Percentiles rank a stretch among this genome's conserved stretches.
Evolutionary conservation across 805 yeast species (phyloP).

Genomic region (Cyberlindnera subsufficiens): DNA sequence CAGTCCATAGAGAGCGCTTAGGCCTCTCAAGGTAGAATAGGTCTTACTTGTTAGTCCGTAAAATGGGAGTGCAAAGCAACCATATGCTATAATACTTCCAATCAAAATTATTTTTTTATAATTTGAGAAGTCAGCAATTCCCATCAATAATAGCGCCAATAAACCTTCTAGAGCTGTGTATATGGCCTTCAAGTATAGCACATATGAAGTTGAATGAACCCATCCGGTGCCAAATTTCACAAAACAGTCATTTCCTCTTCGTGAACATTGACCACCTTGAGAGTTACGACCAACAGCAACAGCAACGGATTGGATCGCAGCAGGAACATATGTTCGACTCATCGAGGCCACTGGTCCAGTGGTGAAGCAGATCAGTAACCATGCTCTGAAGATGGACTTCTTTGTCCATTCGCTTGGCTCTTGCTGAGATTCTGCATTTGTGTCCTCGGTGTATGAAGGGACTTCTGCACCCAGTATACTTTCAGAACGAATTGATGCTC

Average conservation of each 20-base stretch:
- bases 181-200: constrained; percentile 31
- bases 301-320: constrained; percentile 33
- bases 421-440: too few relatives aligned
- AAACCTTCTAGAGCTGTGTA: constrained; percentile 34
- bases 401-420: neutral
- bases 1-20: constrained; percentile 29
- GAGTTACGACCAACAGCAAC: constrained; percentile 25
- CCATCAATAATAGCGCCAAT: constrained; percentile 30
- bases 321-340: constrained; percentile 36
- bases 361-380: constrained; percentile 34
- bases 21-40: constrained; percentile 20
- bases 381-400: constrained; percentile 18
- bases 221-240: constrained; percentile 29
- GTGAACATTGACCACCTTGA: constrained; percentile 22
- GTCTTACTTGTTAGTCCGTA: constrained; percentile 23
- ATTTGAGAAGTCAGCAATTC: constrained; percentile 35
- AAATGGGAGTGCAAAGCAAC: constrained; percentile 31
- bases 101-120: constrained; percentile 30
- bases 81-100: constrained; percentile 28
- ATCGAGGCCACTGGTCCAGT: constrained; percentile 39
- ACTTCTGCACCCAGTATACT: too few relatives aligned
- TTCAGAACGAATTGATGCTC: too few relatives aligned
- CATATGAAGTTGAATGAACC: constrained; percentile 32
- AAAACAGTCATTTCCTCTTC: constrained; percentile 32
- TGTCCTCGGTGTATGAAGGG: too few relatives aligned